Percentiles rank a stretch among this genome's conserved stretches.
Evolutionary conservation across 352 stramenopile species (phyloP).

Genomic region (Globisporangium cylindrosporum): DNA sequence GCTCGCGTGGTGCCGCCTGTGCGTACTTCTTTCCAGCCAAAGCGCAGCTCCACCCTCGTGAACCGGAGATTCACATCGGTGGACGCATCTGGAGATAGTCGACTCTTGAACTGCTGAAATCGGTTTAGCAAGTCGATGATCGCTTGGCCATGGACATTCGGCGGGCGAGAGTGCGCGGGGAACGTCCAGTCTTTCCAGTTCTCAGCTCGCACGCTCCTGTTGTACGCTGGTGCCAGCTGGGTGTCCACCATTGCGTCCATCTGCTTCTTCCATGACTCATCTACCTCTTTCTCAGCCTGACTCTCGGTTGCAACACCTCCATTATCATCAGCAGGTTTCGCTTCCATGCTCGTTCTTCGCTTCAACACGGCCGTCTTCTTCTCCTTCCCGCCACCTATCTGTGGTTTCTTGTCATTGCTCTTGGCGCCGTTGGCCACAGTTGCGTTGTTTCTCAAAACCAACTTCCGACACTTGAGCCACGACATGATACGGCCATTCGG

Average conservation of each 20-base stretch:
- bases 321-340: background rate
- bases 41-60: conserved; percentile 55
- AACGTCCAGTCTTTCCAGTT: conserved; percentile 53
- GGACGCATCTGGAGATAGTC: conserved; percentile 19
- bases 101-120: conserved; percentile 26
- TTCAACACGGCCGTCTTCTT: background rate
- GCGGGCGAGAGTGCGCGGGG: conserved; percentile 41
- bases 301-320: background rate
- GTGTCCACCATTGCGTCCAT: conserved; percentile 15
- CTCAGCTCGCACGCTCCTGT: conserved; percentile 48
- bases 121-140: conserved; percentile 45
- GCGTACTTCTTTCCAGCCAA: conserved; percentile 58
- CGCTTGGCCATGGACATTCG: conserved; percentile 45
- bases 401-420: conserved; percentile 1
- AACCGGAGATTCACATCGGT: conserved; percentile 32
- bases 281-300: background rate
- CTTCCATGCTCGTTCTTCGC: background rate
- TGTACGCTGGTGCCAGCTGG: conserved; percentile 35
- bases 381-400: background rate
- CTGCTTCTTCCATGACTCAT: conserved; percentile 12
- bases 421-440: background rate
- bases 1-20: conserved; percentile 3
- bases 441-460: background rate
- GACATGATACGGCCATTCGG: conserved; percentile 19
- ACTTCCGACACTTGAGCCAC: conserved; percentile 21